Base-by-base conservation (phyloP, 1,139 yeast genomes). In the Sugiyamaella xylanicola region DNA sequence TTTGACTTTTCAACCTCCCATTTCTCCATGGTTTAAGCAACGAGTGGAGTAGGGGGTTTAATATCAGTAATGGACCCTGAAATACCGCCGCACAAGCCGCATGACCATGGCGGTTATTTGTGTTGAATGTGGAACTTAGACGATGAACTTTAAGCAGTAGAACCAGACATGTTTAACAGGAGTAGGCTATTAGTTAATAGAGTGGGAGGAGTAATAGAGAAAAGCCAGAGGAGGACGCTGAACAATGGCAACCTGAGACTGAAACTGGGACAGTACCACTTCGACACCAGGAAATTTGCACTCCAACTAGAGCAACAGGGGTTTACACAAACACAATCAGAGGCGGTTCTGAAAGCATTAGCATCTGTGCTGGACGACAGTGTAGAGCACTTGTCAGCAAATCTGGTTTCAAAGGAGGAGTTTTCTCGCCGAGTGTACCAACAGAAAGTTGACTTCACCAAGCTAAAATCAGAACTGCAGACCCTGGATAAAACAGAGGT, bases 371-470 rank as follows among this genome's bases (percentile, higher is more conserved):
- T 93, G 46, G 86, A 86, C 65, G 95, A 90, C 62, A 95, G 97
- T 7, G 84, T 91, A 19, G 79, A 80, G 44, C 83, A 87, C 54
- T 84, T 91, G 27, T 85, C 93, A 19, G 79, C 84, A 49, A 87
- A 87, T 65, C 75, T 92, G 55, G 95, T 92, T 16, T 83, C 91
- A 39, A 86, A 89, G 64, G 97, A 91, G 64, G 84, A 85, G 44
- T 78, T 92, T 49, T 83, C 90, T 17, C 85, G 93, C 59, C 82
- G 92, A 63, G 86, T 97, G 5, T 93, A 93, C 71, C 97, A 92
- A 68, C 99, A 93, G 66, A 89, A 93, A 66, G 98, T 93, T 32
- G 97, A 92, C 71, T 93, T 93, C 77, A 95, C 97, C 46, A 92
- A 92, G 69, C 79, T 92, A 59, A 87, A 91, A 69, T 96, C 96